Conservation (phyloP, 129 eudicot genomes). For the Deinandra increscens region DNA sequence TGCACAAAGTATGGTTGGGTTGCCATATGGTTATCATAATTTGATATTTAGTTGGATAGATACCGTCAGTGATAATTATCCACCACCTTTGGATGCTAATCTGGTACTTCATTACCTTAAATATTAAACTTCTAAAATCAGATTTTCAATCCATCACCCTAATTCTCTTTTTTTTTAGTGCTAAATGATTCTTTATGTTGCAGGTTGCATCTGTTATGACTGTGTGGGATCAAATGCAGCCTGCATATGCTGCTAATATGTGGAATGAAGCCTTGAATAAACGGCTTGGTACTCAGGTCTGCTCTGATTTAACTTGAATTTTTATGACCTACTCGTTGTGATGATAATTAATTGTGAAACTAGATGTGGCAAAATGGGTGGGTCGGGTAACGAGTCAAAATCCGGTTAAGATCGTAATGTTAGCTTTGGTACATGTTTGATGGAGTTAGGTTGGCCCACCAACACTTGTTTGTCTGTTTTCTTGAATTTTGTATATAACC, state of each 20-base stretch:
- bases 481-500: constrained; percentile 2
- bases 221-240: constrained; percentile 88
- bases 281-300: constrained; percentile 91
- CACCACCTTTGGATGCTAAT: constrained; percentile 90
- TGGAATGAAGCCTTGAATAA: constrained; percentile 99
- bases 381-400: not conserved
- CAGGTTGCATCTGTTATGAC: constrained; percentile 99
- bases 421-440: not conserved
- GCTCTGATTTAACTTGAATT: constrained; percentile 1
- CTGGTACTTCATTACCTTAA: constrained; percentile 50
- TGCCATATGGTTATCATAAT: constrained; percentile 90
- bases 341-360: not conserved
- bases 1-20: constrained; percentile 77
- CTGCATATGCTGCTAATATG: constrained; percentile 94
- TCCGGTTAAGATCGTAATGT: not conserved
- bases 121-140: not conserved
- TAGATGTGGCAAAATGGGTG: constrained; percentile 5
- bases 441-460: not conserved
- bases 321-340: not conserved
- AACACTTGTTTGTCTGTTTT: not conserved
- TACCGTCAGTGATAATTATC: constrained; percentile 71
- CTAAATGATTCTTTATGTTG: constrained; percentile 15
- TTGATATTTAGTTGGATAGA: constrained; percentile 96
- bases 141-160: not conserved
- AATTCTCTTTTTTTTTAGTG: not conserved